Evolutionary conservation across 495 filamentous ascomycete genomes (phyloP).

Genomic region (Tuber indicum): DNA sequence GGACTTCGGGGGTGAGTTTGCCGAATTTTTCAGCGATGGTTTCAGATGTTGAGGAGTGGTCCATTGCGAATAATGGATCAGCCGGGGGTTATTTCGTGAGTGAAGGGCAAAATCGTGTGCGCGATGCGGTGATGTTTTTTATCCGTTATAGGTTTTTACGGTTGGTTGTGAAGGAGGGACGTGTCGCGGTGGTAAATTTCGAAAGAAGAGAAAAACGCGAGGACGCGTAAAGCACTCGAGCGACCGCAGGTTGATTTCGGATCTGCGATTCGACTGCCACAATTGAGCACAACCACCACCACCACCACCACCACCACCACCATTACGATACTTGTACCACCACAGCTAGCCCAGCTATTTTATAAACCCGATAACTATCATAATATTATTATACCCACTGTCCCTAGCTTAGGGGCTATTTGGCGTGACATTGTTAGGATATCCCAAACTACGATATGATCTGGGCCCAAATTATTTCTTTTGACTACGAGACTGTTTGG

Average conservation of each 20-base stretch:
- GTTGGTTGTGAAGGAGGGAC: background rate
- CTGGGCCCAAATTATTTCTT: no score
- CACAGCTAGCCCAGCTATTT: no score
- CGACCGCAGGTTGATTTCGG: background rate
- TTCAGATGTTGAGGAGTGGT: slow-evolving; percentile 5
- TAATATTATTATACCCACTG: no score
- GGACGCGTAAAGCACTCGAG: slow-evolving; percentile 1
- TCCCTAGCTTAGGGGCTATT: no score
- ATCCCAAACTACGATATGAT: no score
- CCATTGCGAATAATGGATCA: slow-evolving; percentile 8
- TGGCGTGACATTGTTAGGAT: no score
- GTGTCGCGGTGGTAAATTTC: background rate
- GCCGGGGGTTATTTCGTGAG: background rate
- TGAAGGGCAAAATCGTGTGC: background rate
- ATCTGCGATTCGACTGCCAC: no score
- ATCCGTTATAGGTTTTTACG: background rate
- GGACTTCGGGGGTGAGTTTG: slow-evolving; percentile 54
- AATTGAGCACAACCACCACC: no score
- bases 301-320: no score
- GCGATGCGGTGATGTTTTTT: slow-evolving; percentile 5
- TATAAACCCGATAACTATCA: no score
- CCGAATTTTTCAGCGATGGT: slow-evolving; percentile 27
- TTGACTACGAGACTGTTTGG: no score
- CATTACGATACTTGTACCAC: no score
- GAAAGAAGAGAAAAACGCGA: background rate